Percentiles rank a stretch among this genome's conserved stretches.
phyloP scores from a whole-genome alignment of 441 rosid genomes.

The Bruguiera hainesii region DNA sequence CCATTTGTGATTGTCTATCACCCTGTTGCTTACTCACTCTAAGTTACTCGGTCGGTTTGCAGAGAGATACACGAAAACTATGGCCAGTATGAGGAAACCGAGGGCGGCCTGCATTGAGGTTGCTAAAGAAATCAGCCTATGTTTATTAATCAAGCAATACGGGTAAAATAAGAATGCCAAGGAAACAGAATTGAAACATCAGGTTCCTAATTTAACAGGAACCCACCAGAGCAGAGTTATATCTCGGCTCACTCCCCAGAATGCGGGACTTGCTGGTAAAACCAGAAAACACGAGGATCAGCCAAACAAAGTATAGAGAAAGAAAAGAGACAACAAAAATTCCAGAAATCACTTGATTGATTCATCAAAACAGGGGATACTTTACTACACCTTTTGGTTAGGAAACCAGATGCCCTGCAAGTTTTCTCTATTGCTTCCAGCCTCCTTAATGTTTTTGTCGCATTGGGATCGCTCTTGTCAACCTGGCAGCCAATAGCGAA shows the following conservation, averaged over 20 bases:
- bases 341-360: conserved; percentile 1
- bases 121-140: conserved; percentile 10
- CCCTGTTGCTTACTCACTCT: conserved; percentile 21
- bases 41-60: conserved; percentile 33
- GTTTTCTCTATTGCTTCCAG: conserved; percentile 64
- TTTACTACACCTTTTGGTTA: conserved; percentile 49
- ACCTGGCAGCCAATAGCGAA: conserved; percentile 38
- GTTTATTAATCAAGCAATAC: neutral
- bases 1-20: neutral
- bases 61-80: conserved; percentile 39
- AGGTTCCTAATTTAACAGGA: neutral
- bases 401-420: conserved; percentile 64
- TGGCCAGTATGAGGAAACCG: conserved; percentile 52
- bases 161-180: neutral
- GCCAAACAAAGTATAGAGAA: neutral
- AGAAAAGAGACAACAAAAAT: neutral
- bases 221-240: conserved; percentile 46
- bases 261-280: conserved; percentile 58
- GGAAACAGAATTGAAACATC: neutral
- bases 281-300: conserved; percentile 11
- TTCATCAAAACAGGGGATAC: neutral
- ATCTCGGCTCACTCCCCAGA: conserved; percentile 21
- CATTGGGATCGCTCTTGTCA: conserved; percentile 69
- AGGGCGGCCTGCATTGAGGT: conserved; percentile 43
- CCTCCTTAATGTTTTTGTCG: conserved; percentile 49